Evolutionary conservation across 257 asterid species (phyloP).

Genomic region (Ilex asprella): DNA sequence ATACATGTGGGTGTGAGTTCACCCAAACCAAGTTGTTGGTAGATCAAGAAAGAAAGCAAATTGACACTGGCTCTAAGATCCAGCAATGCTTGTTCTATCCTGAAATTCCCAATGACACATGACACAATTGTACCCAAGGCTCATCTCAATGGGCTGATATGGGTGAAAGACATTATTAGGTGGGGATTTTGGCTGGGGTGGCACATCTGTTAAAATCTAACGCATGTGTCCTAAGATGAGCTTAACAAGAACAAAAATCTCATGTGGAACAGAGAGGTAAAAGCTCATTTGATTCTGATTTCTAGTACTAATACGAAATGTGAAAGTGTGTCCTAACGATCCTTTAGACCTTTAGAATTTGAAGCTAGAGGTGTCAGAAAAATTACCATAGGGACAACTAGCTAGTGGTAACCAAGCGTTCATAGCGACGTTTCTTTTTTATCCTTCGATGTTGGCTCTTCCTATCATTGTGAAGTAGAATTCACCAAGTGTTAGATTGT

Average conservation of each 20-base stretch:
- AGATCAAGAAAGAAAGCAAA: too few relatives aligned
- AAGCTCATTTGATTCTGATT: background rate
- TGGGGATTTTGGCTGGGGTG: background rate
- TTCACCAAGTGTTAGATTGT: background rate
- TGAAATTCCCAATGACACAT: too few relatives aligned
- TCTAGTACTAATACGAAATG: background rate
- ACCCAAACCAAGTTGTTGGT: too few relatives aligned
- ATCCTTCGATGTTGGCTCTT: background rate
- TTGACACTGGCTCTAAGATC: too few relatives aligned
- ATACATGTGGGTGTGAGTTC: too few relatives aligned
- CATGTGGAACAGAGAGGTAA: background rate
- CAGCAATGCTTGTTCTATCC: too few relatives aligned
- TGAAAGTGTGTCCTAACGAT: background rate
- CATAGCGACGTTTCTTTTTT: background rate
- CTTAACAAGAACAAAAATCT: background rate
- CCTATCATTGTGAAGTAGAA: background rate
- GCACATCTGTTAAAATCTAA: background rate
- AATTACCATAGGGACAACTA: background rate
- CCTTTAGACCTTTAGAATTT: background rate
- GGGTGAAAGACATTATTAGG: background rate
- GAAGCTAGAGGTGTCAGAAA: background rate
- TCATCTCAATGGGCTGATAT: too few relatives aligned
- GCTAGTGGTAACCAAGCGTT: background rate
- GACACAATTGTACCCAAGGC: too few relatives aligned
- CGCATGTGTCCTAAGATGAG: background rate